Conservation (phyloP, 75 land plant species). For the Selaginella tamariscina region DNA sequence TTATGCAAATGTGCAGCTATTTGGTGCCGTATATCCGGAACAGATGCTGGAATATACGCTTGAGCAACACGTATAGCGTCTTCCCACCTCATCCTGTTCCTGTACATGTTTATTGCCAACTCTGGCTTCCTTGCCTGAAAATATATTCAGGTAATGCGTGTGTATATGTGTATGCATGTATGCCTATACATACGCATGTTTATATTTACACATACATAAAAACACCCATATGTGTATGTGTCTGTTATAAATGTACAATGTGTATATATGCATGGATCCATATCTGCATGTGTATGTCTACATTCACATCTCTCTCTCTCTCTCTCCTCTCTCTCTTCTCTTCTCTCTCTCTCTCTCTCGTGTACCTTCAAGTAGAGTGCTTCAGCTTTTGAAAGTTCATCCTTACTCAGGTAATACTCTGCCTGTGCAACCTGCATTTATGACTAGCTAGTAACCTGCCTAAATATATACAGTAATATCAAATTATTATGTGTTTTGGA, state of each 20-base stretch:
- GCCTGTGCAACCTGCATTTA: constrained; percentile 33
- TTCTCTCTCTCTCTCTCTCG: too few species aligned
- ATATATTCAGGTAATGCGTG: too few species aligned
- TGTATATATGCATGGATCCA: too few species aligned
- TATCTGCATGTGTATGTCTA: too few species aligned
- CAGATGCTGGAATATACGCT: constrained; percentile 16
- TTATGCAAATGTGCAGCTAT: constrained; percentile 28
- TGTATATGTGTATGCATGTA: too few species aligned
- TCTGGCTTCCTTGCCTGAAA: constrained; percentile 32
- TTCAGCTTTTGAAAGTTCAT: constrained; percentile 28
- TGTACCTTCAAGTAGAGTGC: constrained; percentile 24
- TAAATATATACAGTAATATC: too few species aligned
- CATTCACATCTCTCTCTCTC: too few species aligned
- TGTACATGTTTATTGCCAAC: constrained; percentile 22
- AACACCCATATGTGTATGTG: not conserved
- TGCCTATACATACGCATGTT: too few species aligned
- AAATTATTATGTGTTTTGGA: too few species aligned
- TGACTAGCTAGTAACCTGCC: not conserved
- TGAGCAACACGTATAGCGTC: constrained; percentile 35
- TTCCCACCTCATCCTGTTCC: constrained; percentile 23
- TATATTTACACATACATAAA: too few species aligned
- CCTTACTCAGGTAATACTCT: constrained; percentile 17
- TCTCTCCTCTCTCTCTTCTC: too few species aligned
- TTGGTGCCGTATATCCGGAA: constrained; percentile 21
- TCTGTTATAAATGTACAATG: too few species aligned